Percentiles rank a stretch among this genome's conserved stretches.
Evolutionary conservation across 805 yeast genomes (phyloP).

Genomic region (Wickerhamiella occidentalis): DNA sequence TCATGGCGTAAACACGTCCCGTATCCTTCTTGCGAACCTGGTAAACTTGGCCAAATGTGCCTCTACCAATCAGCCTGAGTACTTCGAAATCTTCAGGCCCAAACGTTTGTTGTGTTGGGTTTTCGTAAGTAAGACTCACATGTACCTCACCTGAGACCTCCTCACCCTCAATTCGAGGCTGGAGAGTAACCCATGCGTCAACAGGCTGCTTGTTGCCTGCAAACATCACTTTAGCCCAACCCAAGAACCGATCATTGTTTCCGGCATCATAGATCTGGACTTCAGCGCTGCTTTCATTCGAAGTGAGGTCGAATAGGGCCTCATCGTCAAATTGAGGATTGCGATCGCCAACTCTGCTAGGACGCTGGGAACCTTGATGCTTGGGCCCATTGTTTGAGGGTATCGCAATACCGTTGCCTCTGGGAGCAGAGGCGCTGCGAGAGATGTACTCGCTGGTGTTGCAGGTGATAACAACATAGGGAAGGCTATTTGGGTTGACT

Average conservation of each 20-base stretch:
- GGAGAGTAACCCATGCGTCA: constrained; percentile 63
- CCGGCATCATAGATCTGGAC: constrained; percentile 84
- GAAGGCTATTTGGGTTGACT: constrained; percentile 25
- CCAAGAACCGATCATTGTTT: constrained; percentile 71
- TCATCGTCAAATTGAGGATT: constrained; percentile 89
- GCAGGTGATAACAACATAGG: constrained; percentile 76
- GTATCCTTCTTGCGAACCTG: constrained; percentile 91
- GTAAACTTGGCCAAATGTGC: constrained; percentile 95
- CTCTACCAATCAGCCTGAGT: constrained; percentile 80
- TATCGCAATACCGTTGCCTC: constrained; percentile 28
- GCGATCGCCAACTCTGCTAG: constrained; percentile 22
- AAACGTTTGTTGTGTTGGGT: constrained; percentile 51
- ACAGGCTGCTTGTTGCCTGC: constrained; percentile 24
- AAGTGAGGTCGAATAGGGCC: constrained; percentile 78
- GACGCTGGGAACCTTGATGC: constrained; percentile 10
- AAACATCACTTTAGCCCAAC: constrained; percentile 46
- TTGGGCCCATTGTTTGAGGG: constrained; percentile 22
- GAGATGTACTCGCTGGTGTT: constrained; percentile 86
- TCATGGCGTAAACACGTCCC: constrained; percentile 90
- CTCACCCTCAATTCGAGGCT: constrained; percentile 65
- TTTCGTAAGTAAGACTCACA: constrained; percentile 60
- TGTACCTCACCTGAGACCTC: constrained; percentile 65
- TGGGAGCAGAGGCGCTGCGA: constrained; percentile 24
- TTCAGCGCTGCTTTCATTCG: constrained; percentile 71
- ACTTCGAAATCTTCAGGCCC: constrained; percentile 95